Conservation (phyloP, 257 asterid species). For the Thymus quinquecostatus region DNA sequence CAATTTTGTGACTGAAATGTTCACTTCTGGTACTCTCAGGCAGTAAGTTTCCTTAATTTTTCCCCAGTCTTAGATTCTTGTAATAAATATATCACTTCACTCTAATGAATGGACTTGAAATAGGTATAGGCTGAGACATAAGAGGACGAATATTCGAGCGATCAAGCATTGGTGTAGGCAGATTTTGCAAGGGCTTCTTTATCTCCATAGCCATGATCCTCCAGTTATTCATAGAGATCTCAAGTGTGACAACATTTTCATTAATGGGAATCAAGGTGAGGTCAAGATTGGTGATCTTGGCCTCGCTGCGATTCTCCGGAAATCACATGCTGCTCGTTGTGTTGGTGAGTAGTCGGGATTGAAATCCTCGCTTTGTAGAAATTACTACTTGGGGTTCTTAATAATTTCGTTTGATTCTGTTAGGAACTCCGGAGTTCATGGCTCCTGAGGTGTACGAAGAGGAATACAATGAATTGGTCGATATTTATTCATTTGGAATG, state of each 20-base stretch:
- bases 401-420: background rate
- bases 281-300: conserved; percentile 94
- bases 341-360: conserved; percentile 55
- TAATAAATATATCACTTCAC: background rate
- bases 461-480: conserved; percentile 85
- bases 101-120: conserved; percentile 15
- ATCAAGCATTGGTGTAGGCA: conserved; percentile 92
- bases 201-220: conserved; percentile 82
- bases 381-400: background rate
- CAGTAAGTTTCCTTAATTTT: conserved; percentile 59
- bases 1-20: conserved; percentile 96
- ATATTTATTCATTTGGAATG: conserved; percentile 87
- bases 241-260: conserved; percentile 85
- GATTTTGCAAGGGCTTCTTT: conserved; percentile 76
- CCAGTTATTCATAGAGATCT: conserved; percentile 94
- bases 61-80: conserved; percentile 11
- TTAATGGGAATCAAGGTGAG: conserved; percentile 89
- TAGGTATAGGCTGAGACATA: conserved; percentile 81
- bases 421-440: conserved; percentile 97
- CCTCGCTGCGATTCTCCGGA: conserved; percentile 79
- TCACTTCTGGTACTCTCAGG: conserved; percentile 96
- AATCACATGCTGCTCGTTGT: conserved; percentile 80
- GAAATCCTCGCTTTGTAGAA: too few species aligned
- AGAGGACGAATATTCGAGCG: conserved; percentile 78
- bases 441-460: conserved; percentile 88